Evolutionary conservation across 1,284 basidiomycete species (phyloP).

Genomic region (Pascua sp.): DNA sequence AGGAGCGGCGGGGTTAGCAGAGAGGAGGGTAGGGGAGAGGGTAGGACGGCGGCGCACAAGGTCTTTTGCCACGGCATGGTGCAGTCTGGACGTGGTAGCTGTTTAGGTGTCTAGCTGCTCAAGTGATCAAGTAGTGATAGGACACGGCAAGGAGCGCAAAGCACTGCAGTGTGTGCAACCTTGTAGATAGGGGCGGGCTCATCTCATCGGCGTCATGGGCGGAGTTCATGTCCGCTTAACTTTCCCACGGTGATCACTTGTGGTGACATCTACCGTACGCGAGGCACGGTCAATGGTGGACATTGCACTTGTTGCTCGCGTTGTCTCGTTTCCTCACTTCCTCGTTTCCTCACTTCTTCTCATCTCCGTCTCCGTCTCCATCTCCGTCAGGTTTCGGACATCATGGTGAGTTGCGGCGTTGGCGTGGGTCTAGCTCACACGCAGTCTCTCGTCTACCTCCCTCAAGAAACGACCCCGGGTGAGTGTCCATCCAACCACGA

Average conservation of each 20-base stretch:
- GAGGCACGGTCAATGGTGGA: too few relatives aligned
- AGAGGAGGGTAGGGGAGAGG: too few relatives aligned
- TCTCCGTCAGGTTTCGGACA: too few relatives aligned
- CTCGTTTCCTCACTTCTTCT: too few relatives aligned
- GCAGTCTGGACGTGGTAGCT: too few relatives aligned
- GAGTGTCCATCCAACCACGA: too few relatives aligned
- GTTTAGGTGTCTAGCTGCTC: neutral
- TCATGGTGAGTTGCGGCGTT: conserved; percentile 4
- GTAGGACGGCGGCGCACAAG: conserved; percentile 55
- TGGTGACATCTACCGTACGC: too few relatives aligned
- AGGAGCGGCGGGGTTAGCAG: conserved; percentile 51
- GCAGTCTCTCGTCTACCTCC: conserved; percentile 40
- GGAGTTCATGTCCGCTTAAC: neutral
- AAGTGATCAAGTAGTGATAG: neutral
- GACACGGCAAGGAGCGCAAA: neutral
- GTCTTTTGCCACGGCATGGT: conserved; percentile 89
- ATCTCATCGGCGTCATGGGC: neutral
- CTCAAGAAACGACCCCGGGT: conserved; percentile 40
- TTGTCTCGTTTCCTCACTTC: too few relatives aligned
- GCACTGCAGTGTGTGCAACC: neutral
- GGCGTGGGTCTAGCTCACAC: neutral
- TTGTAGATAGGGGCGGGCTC: too few relatives aligned
- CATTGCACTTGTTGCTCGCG: too few relatives aligned
- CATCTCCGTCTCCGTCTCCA: too few relatives aligned
- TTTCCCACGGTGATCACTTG: conserved; percentile 5